Percentiles rank a stretch among this genome's conserved stretches.
Evolutionary conservation across 768 basidiomycete species (phyloP).

Genomic region (Xerocomellus intermedius): DNA sequence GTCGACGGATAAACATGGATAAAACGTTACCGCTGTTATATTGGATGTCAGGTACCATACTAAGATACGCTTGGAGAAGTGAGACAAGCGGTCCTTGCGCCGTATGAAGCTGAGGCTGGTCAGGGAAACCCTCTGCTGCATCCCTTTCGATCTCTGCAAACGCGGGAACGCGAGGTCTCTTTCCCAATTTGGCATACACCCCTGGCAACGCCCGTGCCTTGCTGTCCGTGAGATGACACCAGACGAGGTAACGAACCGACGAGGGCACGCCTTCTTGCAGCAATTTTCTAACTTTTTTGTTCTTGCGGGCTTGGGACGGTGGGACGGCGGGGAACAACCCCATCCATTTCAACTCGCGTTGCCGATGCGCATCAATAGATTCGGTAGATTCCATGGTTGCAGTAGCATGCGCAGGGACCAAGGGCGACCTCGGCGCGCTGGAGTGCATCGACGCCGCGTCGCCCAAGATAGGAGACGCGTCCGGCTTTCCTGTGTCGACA

Average conservation of each 20-base stretch:
- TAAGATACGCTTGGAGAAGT: slow-evolving; percentile 69
- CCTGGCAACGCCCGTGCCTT: slow-evolving; percentile 67
- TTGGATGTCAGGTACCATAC: slow-evolving; percentile 81
- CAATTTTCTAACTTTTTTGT: slow-evolving; percentile 74
- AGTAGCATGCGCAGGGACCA: slow-evolving; percentile 7
- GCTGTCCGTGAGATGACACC: slow-evolving; percentile 78
- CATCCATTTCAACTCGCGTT: slow-evolving; percentile 79
- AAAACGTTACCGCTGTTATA: slow-evolving; percentile 56
- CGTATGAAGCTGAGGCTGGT: slow-evolving; percentile 57
- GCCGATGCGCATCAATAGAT: slow-evolving; percentile 60
- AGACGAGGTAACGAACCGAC: slow-evolving; percentile 80
- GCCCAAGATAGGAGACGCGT: slow-evolving; percentile 27
- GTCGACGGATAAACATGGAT: background rate
- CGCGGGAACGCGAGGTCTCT: slow-evolving; percentile 50
- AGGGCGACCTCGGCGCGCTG: slow-evolving; percentile 25
- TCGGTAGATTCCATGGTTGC: slow-evolving; percentile 19
- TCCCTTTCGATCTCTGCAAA: slow-evolving; percentile 60
- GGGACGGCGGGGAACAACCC: slow-evolving; percentile 53
- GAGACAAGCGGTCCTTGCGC: slow-evolving; percentile 55
- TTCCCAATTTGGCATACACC: slow-evolving; percentile 63
- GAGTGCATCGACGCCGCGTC: slow-evolving; percentile 46
- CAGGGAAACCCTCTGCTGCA: slow-evolving; percentile 50
- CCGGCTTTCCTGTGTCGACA: slow-evolving; percentile 11
- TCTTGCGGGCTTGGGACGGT: slow-evolving; percentile 67
- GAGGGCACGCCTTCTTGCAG: slow-evolving; percentile 78